Base-by-base conservation (phyloP, 192 early-diverging fungal genomes). In the Coemansia sp. region DNA sequence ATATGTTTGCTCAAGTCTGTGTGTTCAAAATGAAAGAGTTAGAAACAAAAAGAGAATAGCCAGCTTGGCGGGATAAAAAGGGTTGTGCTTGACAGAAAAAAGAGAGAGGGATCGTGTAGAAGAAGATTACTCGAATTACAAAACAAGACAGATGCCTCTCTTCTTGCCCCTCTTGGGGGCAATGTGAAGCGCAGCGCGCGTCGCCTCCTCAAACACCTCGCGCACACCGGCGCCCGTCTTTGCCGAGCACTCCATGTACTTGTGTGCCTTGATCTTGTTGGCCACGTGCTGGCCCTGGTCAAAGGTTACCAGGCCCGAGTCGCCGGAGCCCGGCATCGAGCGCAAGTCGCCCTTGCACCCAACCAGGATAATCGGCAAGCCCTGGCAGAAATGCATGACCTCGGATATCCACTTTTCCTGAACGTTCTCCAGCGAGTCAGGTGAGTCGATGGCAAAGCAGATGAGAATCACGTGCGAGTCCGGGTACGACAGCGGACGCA, bases 401-500 rank as follows among this genome's bases (percentile, higher is more conserved):
- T 80, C 77, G 11, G 68, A 69, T 27, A 71, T 55, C 77, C 77
- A 80, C 61, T 80, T 80, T 15, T 64, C 64, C 35, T 58, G 75
- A 24, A 94, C 87, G 72, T 93, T 96, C 25, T 93, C 91, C 59
- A 92, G 88, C 43, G 90, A 90, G 67, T 88, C 86, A 23, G 87
- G 87, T 22, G 90, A 88, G 67, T 90, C 92, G 52, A 97, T 87
- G 56, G 92, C 87, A 70, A 96, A 97, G 80, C 92, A 94, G 66
- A 98, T 92, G 60, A 98, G 82, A 60, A 98, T 91, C 49, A 95
- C 92, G 78, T 96, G 87, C 17, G 93, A 90, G 73, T 93, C 94
- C 9, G 94, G 90, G 71, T 97, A 98, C 21, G 91, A 94, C 60
- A 97, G 83, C 17, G 91, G 89, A 43, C 95, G 89, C 67, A 98